Base-by-base conservation (phyloP, 139 green algal genomes). In the Chlorella sp. region DNA sequence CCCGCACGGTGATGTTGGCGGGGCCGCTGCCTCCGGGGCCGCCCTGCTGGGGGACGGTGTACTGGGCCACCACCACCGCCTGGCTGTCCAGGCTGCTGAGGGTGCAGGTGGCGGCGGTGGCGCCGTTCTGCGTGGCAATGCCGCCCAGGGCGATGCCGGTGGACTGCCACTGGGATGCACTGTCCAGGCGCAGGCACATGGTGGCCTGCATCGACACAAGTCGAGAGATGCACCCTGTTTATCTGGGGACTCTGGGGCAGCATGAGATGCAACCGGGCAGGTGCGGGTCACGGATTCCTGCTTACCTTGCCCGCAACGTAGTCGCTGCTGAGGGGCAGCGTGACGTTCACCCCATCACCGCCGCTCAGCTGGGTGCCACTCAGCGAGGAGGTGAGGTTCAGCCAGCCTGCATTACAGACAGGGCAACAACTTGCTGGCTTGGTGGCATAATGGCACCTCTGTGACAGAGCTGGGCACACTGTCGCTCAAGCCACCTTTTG, bases 171-270 rank as follows among this genome's bases (percentile, higher is more conserved):
- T 14, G 24, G 24, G 30, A 48, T 17, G 30, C 38, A 26, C 32
- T 26, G 26, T 69, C 62, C 62, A 44, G 69, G 69, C 69, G 69
- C 69, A 76, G 69, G 69, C 69, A 76, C 69, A 76, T 54, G 40
- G 69, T 34, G 40, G 40, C 34, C 69, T 51, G 69, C 69, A 32
- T 22, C n/a, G n/a, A n/a, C n/a, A n/a, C n/a, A n/a, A n/a, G n/a
- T n/a, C n/a, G n/a, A n/a, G n/a, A n/a, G n/a, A n/a, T n/a, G n/a
- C n/a, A n/a, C n/a, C n/a, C n/a, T n/a, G n/a, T n/a, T n/a, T n/a
- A n/a, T n/a, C n/a, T n/a, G n/a, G n/a, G n/a, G n/a, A n/a, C n/a
- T n/a, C n/a, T n/a, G n/a, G n/a, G n/a, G n/a, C n/a, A n/a, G n/a
- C n/a, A n/a, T n/a, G n/a, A n/a, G n/a, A n/a, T n/a, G n/a, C n/a